Evolutionary conservation across 2,329 filamentous ascomycete genomes (phyloP).

Genomic region (Aspergillus proliferans): DNA sequence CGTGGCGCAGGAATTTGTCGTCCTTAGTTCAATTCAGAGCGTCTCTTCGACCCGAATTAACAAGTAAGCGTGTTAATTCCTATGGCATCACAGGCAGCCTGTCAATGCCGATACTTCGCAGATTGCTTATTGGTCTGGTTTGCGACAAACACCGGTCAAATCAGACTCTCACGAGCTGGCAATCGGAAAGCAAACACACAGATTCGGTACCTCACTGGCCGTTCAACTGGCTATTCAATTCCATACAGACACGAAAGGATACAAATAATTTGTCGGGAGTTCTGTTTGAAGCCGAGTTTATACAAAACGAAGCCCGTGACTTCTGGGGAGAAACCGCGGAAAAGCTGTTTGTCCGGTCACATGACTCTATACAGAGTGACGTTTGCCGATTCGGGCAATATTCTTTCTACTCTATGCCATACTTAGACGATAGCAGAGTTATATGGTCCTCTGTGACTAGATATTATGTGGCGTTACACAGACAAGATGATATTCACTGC

Average conservation of each 20-base stretch:
- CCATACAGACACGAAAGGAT: neutral
- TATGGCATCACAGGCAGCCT: neutral
- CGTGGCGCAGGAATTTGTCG: neutral
- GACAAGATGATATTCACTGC: neutral
- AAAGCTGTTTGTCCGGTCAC: neutral
- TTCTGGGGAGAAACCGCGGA: neutral
- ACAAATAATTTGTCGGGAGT: neutral
- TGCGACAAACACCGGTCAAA: neutral
- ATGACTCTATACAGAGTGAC: neutral
- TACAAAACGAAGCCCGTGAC: conserved; percentile 3
- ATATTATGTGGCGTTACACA: too few relatives aligned
- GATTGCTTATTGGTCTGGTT: neutral
- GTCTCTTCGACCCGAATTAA: neutral
- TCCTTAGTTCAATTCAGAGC: neutral
- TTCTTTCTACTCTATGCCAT: too few relatives aligned
- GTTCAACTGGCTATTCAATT: neutral
- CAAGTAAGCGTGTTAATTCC: neutral
- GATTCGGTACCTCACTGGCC: neutral
- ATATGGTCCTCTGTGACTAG: neutral
- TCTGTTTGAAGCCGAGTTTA: conserved; percentile 1
- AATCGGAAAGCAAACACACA: neutral
- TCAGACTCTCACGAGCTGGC: neutral
- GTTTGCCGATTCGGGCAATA: neutral
- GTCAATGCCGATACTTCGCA: too few relatives aligned
- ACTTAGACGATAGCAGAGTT: too few relatives aligned